Evolutionary conservation across 495 filamentous ascomycete genomes (phyloP), one percentile per base, ranked within the genome.

Genomic region (Penicillium cataractarum): DNA sequence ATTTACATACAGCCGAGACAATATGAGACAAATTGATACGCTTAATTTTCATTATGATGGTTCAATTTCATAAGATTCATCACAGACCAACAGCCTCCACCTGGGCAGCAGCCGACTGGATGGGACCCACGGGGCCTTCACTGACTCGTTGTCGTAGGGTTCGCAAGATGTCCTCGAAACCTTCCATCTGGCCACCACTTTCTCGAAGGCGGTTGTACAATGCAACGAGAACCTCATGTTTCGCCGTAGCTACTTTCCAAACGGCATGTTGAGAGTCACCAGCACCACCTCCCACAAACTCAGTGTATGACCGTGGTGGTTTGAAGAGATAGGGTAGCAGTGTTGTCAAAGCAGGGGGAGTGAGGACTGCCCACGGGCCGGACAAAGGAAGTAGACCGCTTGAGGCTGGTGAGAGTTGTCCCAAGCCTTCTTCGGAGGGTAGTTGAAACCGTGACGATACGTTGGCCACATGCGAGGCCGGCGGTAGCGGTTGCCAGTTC

Each of bases 311-410:
- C 27, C 83, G 80, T 13, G 87, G 80, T 15, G 84, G 85, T 49
- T 81, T 82, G 57, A 89, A 82, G 3, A 90, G 76, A 66, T 83
- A 88, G 0, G 85, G 85, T 6, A 89, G 69, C 6, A 87, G 73
- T 13, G 78, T 77, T 1, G 79, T 80, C 22, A 84, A 65, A 2
- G 83, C 80, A 0, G 85, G 83, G 3, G 81, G 78, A 2, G 79
- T 75, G 29, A 87, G 78, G 17, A 84, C 78, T 29, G 83, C 82
- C 71, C 80, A 80, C 15, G 78, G 68, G 8, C 84, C 83, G 12
- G 79, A 77, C 17, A 71, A 65, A 50, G 82, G 84, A 29, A 83
- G 76, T 6, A 71, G 51, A n/a, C 73, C 75, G 55, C 66, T 74
- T 4, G 66, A 60, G 50, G 75, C 72, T 2, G 76, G 71, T 48